Evolutionary conservation across 345 rosid species (phyloP), one percentile per base, ranked within the genome.

Genomic region (Mangifera indica): DNA sequence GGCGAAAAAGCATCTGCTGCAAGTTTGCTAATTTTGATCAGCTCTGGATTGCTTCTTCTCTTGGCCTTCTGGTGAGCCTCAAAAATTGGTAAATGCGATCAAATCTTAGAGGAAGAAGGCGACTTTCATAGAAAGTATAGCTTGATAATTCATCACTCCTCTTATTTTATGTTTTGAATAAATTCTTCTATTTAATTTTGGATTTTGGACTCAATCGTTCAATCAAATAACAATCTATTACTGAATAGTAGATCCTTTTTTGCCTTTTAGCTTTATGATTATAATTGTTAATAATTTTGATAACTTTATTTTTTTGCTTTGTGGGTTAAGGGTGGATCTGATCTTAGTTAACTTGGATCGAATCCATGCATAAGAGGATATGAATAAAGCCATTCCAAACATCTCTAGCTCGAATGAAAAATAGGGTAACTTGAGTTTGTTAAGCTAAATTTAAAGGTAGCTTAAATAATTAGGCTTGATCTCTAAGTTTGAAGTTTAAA

Each of bases 1-100:
- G 80, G 48, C 20, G 5, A 32, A 53, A 54, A 51, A 45, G 34
- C 10, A 9, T 45, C 26, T 3, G 42, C 66, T 0, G 59, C 60
- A 11, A 55, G 51, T 51, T 11, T 60, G 78, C 59, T 72, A 7
- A 44, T 63, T 75, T 29, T 76, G 77, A 68, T 76, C 24, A 82
- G 71, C 29, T 55, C 72, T 48, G 86, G 81, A 21, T 48, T 84
- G 54, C 34, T 86, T 26, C 84, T 76, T 7, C 44, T 84, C 17
- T 29, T 79, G 34, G 53, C 58, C 24, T 49, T 63, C 20, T 64
- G 57, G 72, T 72, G 61, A 72, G 37, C 4, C 18, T 8, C 9
- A 7, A 37, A n/a, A 37, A 6, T 0, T 7, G 42, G 42, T 37
- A 37, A 37, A 37, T 37, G 1, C 1, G 42, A 37, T 37, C 42